Conservation (phyloP, 2,329 filamentous ascomycete genomes). For the Neophaeococcomyces mojaviensis region DNA sequence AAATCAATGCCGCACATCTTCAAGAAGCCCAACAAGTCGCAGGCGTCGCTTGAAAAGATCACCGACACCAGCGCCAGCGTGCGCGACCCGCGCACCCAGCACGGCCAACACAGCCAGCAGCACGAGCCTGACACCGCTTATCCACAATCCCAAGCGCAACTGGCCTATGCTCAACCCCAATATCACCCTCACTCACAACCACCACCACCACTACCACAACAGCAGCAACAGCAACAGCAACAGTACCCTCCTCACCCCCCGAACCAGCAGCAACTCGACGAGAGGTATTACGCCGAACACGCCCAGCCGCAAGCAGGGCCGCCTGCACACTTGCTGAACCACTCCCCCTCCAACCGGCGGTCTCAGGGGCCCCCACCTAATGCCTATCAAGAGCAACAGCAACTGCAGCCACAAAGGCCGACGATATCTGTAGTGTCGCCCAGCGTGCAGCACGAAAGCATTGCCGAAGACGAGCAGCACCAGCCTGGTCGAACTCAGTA, state of each 20-base stretch:
- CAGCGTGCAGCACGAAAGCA: conserved; percentile 12
- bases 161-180: conserved; percentile 8
- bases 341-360: conserved; percentile 15
- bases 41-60: conserved; percentile 21
- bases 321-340: conserved; percentile 13
- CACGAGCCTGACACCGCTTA: conserved; percentile 6
- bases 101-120: conserved; percentile 7
- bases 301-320: neutral
- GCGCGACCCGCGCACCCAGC: neutral
- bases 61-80: neutral
- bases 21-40: conserved; percentile 23
- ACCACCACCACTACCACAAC: neutral
- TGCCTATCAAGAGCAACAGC: conserved; percentile 15
- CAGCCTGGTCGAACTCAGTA: conserved; percentile 20
- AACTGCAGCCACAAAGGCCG: conserved; percentile 7
- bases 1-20: conserved; percentile 16
- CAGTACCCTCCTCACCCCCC: neutral
- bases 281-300: conserved; percentile 5
- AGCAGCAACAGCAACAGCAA: neutral
- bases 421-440: conserved; percentile 18
- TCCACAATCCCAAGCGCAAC: conserved; percentile 11
- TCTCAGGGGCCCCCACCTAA: conserved; percentile 10
- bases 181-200: neutral
- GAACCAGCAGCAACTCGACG: neutral
- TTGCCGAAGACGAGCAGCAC: conserved; percentile 11